Percentiles rank a stretch among this genome's conserved stretches.
Evolutionary conservation across 495 filamentous ascomycete genomes (phyloP).

Genomic region (Penicillium maclennaniae): DNA sequence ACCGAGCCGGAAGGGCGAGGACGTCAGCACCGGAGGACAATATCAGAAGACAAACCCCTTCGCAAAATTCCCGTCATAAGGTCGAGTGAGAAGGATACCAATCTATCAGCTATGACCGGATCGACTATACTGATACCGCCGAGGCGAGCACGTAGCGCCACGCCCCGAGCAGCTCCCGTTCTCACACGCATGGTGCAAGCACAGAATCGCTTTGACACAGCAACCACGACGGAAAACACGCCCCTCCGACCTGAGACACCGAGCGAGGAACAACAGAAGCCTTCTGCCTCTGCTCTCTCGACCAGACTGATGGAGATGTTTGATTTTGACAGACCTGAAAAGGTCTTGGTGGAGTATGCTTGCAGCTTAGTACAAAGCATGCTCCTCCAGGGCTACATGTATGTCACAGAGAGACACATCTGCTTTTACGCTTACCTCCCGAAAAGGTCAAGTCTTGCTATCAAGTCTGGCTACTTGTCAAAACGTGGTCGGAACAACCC

Average conservation of each 20-base stretch:
- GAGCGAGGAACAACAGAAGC: constrained; percentile 21
- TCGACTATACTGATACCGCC: constrained; percentile 16
- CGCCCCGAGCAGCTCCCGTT: constrained; percentile 59
- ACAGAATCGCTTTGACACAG: constrained; percentile 57
- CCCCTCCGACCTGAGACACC: constrained; percentile 16
- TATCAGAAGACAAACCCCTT: constrained; percentile 60
- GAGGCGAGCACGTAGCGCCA: constrained; percentile 36
- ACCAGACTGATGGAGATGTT: constrained; percentile 83
- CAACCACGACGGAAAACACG: constrained; percentile 18
- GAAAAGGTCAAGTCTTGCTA: constrained; percentile 73
- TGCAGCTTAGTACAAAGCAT: constrained; percentile 94
- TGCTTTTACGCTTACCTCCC: constrained; percentile 97
- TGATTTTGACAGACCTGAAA: constrained; percentile 74
- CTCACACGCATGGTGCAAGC: constrained; percentile 83
- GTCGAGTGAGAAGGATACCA: constrained; percentile 29
- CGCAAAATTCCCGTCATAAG: constrained; percentile 55
- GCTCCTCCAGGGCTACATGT: constrained; percentile 92
- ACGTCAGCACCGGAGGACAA: constrained; percentile 49
- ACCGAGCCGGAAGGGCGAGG: constrained; percentile 26
- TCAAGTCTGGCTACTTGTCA: constrained; percentile 83
- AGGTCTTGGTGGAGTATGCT: constrained; percentile 87
- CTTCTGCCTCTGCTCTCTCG: constrained; percentile 49
- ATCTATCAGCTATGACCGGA: constrained; percentile 18
- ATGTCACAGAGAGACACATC: constrained; percentile 88
- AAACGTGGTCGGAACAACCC: constrained; percentile 90